Base-by-base conservation (phyloP, 177 flowering plant species). In the Tripterygium wilfordii region DNA sequence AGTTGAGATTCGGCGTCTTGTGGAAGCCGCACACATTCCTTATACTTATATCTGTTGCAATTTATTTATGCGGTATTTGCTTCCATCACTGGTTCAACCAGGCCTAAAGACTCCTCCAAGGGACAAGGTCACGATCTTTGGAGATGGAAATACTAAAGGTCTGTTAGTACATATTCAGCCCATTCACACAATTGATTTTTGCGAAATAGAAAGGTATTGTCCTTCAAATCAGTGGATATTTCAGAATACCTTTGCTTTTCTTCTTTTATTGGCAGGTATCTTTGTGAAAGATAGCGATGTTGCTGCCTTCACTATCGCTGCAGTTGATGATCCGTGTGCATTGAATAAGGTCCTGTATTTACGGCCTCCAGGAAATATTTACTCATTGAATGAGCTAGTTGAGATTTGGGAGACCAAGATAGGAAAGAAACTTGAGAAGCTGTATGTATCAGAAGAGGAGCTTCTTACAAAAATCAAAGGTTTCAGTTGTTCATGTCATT, bases 121-220 rank as follows among this genome's bases (percentile, higher is more conserved):
- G 63, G 97, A 89, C 47, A 72, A 60, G 66, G 76, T 76, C 52
- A 78, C 47, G 2, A 66, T 89, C 20, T 84, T 70, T 61, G 97
- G 94, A 37, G 77, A 82, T 69, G 97, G 97, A 40, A 77, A 80
- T 63, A 64, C 69, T 26, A 77, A 73, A 84, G 97, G 97, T 85
- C 27, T 25, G 40, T 35, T 46, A 17, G 13, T 10, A 3, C 4
- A 14, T 25, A 2, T 12, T 31, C 42, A n/a, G n/a, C n/a, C n/a
- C n/a, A n/a, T n/a, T n/a, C n/a, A n/a, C n/a, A n/a, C n/a, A n/a
- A n/a, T n/a, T n/a, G n/a, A n/a, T n/a, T n/a, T n/a, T n/a, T n/a
- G n/a, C n/a, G n/a, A n/a, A n/a, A n/a, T n/a, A n/a, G n/a, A n/a
- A n/a, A n/a, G n/a, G n/a, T n/a, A n/a, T n/a, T n/a, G n/a, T n/a